Percentiles rank a stretch among this genome's conserved stretches.
These are phyloP conservation scores for Aspergillus funiculosus DNA, from an alignment of 495 filamentous ascomycete species.

Conservation along the genomic window DNA sequence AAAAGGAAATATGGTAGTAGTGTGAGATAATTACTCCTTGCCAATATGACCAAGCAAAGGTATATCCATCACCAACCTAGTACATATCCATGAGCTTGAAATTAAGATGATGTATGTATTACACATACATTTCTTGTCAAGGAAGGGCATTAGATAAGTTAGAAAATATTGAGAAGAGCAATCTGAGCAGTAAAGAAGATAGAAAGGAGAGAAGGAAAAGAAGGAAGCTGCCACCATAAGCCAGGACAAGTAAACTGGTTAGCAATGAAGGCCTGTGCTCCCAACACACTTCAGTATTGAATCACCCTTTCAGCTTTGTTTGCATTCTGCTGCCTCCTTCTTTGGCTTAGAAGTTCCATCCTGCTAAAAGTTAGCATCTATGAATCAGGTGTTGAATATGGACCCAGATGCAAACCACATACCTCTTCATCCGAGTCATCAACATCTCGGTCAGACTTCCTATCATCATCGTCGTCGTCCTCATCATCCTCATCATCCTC, in stretches of 20 bases:
- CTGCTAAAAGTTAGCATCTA: slow-evolving; percentile 47
- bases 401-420: slow-evolving; percentile 31
- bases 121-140: slow-evolving; percentile 28
- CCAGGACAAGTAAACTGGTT: background rate
- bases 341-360: slow-evolving; percentile 95
- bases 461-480: slow-evolving; percentile 76
- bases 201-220: slow-evolving; percentile 3
- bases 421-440: slow-evolving; percentile 94
- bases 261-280: background rate
- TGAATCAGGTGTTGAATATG: slow-evolving; percentile 1
- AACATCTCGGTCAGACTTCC: slow-evolving; percentile 40
- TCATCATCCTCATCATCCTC: slow-evolving; percentile 86
- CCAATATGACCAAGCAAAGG: background rate
- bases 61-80: background rate
- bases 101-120: slow-evolving; percentile 13
- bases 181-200: slow-evolving; percentile 18
- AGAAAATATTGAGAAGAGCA: slow-evolving; percentile 26
- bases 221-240: background rate
- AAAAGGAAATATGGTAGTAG: background rate
- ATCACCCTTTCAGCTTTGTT: slow-evolving; percentile 70
- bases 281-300: background rate
- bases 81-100: slow-evolving; percentile 2
- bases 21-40: slow-evolving; percentile 2
- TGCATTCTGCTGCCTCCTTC: slow-evolving; percentile 98
- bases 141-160: slow-evolving; percentile 22